Percentiles rank a stretch among this genome's conserved stretches.
phyloP scores from a whole-genome alignment of 83 land plant species.

The Picea mariana region DNA sequence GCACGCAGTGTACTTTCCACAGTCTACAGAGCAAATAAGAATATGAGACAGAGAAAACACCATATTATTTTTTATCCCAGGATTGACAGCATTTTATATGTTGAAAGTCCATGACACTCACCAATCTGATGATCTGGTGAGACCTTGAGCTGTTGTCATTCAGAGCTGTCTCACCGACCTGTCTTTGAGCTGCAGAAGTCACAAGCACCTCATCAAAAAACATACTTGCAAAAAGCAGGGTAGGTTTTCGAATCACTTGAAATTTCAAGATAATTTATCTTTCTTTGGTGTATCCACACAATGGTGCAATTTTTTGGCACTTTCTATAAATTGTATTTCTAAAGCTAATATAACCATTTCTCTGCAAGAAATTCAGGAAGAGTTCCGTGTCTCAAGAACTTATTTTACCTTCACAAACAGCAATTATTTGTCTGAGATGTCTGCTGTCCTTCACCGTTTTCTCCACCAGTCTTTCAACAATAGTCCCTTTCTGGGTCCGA shows the following conservation, averaged over 20 bases:
- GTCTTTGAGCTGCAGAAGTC: conserved; percentile 76
- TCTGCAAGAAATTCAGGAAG: not conserved
- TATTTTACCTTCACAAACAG: conserved; percentile 70
- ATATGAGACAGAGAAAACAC: not conserved
- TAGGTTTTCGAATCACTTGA: not conserved
- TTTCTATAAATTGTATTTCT: not conserved
- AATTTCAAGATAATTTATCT: not conserved
- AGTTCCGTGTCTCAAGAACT: not conserved
- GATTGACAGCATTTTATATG: not conserved
- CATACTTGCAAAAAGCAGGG: not conserved
- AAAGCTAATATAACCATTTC: not conserved
- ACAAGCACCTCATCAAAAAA: not conserved
- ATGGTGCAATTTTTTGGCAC: not conserved
- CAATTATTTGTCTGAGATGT: conserved; percentile 68
- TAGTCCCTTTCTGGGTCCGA: conserved; percentile 72
- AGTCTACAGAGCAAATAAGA: conserved; percentile 51
- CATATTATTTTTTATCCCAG: not conserved
- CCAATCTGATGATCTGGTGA: conserved; percentile 91
- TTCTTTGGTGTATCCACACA: not conserved
- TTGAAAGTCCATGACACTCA: conserved; percentile 19
- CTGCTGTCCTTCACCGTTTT: conserved; percentile 62
- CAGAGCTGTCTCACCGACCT: conserved; percentile 88
- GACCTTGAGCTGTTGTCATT: conserved; percentile 91
- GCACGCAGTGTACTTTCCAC: conserved; percentile 80
- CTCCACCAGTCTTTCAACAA: conserved; percentile 81